phyloP scores from a whole-genome alignment of 1,139 yeast genomes.

The Neolecta irregularis region DNA sequence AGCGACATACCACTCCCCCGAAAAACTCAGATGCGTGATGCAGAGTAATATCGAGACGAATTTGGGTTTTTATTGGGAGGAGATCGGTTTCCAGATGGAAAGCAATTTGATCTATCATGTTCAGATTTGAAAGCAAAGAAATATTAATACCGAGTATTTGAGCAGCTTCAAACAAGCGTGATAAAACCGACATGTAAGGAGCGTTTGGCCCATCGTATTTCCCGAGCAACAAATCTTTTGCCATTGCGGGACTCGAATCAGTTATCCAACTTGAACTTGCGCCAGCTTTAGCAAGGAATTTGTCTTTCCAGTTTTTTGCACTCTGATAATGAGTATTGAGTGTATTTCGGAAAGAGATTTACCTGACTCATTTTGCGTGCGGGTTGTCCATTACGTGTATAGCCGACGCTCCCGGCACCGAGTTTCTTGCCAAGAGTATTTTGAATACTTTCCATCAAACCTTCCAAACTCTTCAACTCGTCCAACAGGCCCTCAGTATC shows the following conservation, averaged over 20 bases:
- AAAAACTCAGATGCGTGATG: background rate
- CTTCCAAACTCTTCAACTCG: background rate
- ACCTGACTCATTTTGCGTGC: too few species aligned
- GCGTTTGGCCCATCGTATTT: slow-evolving; percentile 2
- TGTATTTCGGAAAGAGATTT: too few species aligned
- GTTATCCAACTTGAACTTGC: too few species aligned
- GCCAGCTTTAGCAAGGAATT: too few species aligned
- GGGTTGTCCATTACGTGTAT: too few species aligned
- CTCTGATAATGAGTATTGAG: too few species aligned
- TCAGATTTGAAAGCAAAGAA: background rate
- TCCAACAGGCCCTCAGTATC: slow-evolving; percentile 3
- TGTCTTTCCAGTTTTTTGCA: too few species aligned
- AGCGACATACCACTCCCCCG: slow-evolving; percentile 1
- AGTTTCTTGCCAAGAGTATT: background rate
- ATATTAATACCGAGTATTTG: background rate
- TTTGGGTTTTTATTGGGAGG: background rate
- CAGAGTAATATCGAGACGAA: background rate
- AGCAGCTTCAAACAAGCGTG: background rate
- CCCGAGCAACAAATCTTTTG: too few species aligned
- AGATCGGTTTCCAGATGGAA: background rate
- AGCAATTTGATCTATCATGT: background rate
- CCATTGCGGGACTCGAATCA: too few species aligned
- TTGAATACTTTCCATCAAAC: background rate
- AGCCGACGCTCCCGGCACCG: background rate
- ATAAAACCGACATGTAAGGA: background rate